Base-by-base conservation (phyloP, 1,139 yeast genomes). In the Yamadazyma triangularis region DNA sequence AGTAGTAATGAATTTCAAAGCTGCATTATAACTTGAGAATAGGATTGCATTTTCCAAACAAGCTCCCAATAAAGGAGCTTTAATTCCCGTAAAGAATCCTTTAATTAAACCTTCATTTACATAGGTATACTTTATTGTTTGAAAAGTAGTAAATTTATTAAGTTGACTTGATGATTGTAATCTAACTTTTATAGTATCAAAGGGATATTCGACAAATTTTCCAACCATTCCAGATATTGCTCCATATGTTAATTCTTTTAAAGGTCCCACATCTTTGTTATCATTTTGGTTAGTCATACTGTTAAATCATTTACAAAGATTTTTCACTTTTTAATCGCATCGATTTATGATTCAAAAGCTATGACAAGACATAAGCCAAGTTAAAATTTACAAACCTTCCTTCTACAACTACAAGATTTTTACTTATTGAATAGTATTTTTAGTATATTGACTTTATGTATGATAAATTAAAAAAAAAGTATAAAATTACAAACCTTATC, bases 131-230 rank as follows among this genome's bases (percentile, higher is more conserved):
- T 45, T 48, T 26, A 89, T 76, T 51, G 93, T 80, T 38, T 71
- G 75, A 14, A 65, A 27, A 0, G 93, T 79, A 1, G 82, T 75
- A 0, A 45, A 39, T 40, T 10, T 12, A n/a, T 18, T 18, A 18
- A 18, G 9, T 9, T 18, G 6, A 7, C 15, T 26, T 8, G 58
- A 36, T 1, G 95, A 77, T 56, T 89, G 97, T 22, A 89, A 65
- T 34, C 96, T 65, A 3, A 89, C 97, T 54, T 89, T 89, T 31
- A 88, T 73, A 1, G 97, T 89, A 50, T 89, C 97, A 45, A 89
- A 86, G 1, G 97, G 97, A 47, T 79, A 88, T 56, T 89, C 97
- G 5, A 89, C 73, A 21, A 84, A 50, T 51, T 89, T 89, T 3
- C 96, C 96, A 8, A 77, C 59, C 40, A 86, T 81, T 7, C 97